Percentiles rank a stretch among this genome's conserved stretches.
phyloP scores from a whole-genome alignment of 306 rosid species.

The Ziziphus jujuba region DNA sequence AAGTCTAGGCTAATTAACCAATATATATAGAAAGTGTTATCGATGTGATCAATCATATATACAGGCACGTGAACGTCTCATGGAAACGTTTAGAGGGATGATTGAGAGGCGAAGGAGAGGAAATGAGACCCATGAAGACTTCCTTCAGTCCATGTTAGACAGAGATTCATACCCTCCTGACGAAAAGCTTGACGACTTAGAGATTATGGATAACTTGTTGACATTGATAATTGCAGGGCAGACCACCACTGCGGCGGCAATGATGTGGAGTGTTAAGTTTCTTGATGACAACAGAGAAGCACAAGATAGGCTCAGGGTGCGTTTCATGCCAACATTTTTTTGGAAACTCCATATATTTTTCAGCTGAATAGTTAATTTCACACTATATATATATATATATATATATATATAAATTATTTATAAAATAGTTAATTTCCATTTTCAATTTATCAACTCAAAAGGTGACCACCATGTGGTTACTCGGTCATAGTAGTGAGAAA shows the following conservation, averaged over 20 bases:
- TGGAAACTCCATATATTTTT: neutral
- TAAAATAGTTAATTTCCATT: too few species aligned
- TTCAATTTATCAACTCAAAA: too few species aligned
- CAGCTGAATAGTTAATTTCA: too few species aligned
- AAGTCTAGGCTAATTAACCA: neutral
- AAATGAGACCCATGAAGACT: slow-evolving; percentile 45
- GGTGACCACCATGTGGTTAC: too few species aligned
- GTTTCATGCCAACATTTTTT: slow-evolving; percentile 8
- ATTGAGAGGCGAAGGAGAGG: slow-evolving; percentile 52
- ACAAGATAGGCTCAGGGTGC: slow-evolving; percentile 59
- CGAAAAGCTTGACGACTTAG: slow-evolving; percentile 66
- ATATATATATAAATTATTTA: too few species aligned
- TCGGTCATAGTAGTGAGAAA: too few species aligned
- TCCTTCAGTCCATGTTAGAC: slow-evolving; percentile 59
- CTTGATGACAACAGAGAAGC: slow-evolving; percentile 59
- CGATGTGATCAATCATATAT: neutral
- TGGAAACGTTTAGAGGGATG: slow-evolving; percentile 48
- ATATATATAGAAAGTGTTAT: neutral
- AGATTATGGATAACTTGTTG: slow-evolving; percentile 65
- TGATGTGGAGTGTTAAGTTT: slow-evolving; percentile 83
- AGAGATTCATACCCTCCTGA: slow-evolving; percentile 42
- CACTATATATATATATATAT: too few species aligned
- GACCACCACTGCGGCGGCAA: slow-evolving; percentile 71
- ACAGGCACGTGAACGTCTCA: slow-evolving; percentile 65
- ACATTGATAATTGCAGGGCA: slow-evolving; percentile 69